Percentiles rank a stretch among this genome's conserved stretches.
Conservation (phyloP, 2,329 filamentous ascomycete genomes). For the Byssothecium circinans region DNA sequence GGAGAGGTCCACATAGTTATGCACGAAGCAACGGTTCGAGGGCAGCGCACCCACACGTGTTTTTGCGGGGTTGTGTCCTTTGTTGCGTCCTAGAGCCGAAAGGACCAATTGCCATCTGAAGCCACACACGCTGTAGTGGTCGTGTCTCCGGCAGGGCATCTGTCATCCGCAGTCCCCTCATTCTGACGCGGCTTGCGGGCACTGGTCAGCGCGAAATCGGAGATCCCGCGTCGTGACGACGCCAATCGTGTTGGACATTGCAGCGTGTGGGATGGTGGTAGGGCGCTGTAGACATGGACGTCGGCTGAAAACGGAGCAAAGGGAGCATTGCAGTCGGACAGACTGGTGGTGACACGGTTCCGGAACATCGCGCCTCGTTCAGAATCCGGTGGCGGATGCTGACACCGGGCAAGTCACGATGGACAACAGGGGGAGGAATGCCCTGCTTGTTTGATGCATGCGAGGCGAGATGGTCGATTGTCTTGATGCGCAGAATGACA, state of each 20-base stretch:
- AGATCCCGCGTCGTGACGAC: conserved; percentile 37
- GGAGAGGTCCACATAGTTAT: background rate
- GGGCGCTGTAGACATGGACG: conserved; percentile 19
- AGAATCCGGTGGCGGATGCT: background rate
- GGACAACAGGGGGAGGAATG: background rate
- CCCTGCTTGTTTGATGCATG: background rate
- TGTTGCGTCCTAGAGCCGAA: conserved; percentile 1
- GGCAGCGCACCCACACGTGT: conserved; percentile 22
- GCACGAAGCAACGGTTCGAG: conserved; percentile 6
- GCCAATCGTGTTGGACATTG: conserved; percentile 32
- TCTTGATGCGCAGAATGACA: background rate
- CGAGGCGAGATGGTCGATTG: background rate
- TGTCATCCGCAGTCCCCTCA: conserved; percentile 6
- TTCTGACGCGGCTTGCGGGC: conserved; percentile 8
- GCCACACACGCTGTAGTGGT: background rate
- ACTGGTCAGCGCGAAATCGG: conserved; percentile 29
- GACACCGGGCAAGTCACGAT: background rate
- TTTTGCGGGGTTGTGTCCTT: conserved; percentile 17
- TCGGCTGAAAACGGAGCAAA: conserved; percentile 34
- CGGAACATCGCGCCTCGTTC: background rate
- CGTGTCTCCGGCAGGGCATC: conserved; percentile 2
- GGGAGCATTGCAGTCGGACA: background rate
- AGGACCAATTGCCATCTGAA: conserved; percentile 6
- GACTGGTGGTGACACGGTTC: background rate
- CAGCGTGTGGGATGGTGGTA: conserved; percentile 30